phyloP scores from a whole-genome alignment of 2,329 filamentous ascomycete species.

The Aspergillus phoenicis region DNA sequence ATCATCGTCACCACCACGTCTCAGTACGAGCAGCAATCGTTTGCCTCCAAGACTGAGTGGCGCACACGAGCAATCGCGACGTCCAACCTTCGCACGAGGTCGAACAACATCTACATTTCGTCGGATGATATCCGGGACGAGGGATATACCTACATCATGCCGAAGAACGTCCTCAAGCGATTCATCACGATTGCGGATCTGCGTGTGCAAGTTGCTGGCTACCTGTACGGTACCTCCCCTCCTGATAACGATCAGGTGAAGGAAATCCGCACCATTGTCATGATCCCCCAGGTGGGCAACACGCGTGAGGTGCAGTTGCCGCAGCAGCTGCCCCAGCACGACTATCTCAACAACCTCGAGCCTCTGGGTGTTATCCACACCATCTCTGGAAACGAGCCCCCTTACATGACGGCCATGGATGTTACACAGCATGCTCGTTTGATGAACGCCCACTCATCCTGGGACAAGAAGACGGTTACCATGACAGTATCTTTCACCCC shows the following conservation, averaged over 20 bases:
- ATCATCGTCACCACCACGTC: constrained; percentile 98
- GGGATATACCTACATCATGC: constrained; percentile 95
- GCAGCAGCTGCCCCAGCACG: constrained; percentile 86
- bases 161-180: constrained; percentile 96
- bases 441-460: constrained; percentile 76
- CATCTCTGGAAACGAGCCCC: constrained; percentile 87
- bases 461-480: constrained; percentile 90
- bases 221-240: constrained; percentile 89
- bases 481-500: constrained; percentile 97
- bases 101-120: constrained; percentile 99
- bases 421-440: constrained; percentile 92
- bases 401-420: constrained; percentile 94
- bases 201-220: constrained; percentile 93
- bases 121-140: constrained; percentile 91
- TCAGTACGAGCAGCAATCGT: constrained; percentile 95
- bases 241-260: constrained; percentile 96
- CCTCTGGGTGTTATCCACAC: constrained; percentile 95
- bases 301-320: constrained; percentile 90
- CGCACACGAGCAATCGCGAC: constrained; percentile 94
- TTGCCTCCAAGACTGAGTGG: constrained; percentile 99
- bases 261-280: constrained; percentile 93
- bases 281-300: constrained; percentile 95
- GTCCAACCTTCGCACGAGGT: constrained; percentile 86
- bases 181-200: constrained; percentile 98
- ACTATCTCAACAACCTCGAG: constrained; percentile 83